Evolutionary conservation across 768 basidiomycete species (phyloP).

Genomic region (Holtermanniella nyarrowii): DNA sequence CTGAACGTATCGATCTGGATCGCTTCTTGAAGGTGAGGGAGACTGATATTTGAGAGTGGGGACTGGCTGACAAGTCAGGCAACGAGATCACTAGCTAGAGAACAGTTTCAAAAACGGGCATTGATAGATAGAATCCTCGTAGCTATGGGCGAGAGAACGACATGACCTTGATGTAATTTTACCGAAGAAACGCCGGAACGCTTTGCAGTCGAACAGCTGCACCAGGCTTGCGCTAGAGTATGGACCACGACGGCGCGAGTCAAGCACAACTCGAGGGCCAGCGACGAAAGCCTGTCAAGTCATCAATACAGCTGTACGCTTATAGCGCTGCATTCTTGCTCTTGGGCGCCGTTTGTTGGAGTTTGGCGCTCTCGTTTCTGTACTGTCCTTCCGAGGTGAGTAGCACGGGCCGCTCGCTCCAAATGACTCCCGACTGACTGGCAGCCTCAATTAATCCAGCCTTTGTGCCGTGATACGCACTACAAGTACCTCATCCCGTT

Average conservation of each 20-base stretch:
- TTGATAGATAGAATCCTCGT: conserved; percentile 74
- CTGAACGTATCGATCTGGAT: conserved; percentile 75
- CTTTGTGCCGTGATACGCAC: conserved; percentile 53
- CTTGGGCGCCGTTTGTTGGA: background rate
- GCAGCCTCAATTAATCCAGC: background rate
- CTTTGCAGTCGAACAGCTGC: too few relatives aligned
- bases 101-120: conserved; percentile 95
- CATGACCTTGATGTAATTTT: too few relatives aligned
- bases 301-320: background rate
- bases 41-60: background rate
- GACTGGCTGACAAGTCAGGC: too few relatives aligned
- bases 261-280: too few relatives aligned
- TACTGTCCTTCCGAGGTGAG: background rate
- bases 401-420: too few relatives aligned
- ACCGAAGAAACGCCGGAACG: too few relatives aligned
- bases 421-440: background rate
- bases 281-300: background rate
- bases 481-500: conserved; percentile 81
- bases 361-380: background rate
- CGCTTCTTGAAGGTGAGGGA: conserved; percentile 76
- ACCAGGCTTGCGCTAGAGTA: too few relatives aligned
- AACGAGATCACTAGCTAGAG: conserved; percentile 76
- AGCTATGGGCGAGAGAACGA: conserved; percentile 30
- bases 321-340: background rate
- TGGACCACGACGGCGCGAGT: too few relatives aligned